Conservation (phyloP, 2,329 filamentous ascomycete genomes). For the Talaromyces sp. region DNA sequence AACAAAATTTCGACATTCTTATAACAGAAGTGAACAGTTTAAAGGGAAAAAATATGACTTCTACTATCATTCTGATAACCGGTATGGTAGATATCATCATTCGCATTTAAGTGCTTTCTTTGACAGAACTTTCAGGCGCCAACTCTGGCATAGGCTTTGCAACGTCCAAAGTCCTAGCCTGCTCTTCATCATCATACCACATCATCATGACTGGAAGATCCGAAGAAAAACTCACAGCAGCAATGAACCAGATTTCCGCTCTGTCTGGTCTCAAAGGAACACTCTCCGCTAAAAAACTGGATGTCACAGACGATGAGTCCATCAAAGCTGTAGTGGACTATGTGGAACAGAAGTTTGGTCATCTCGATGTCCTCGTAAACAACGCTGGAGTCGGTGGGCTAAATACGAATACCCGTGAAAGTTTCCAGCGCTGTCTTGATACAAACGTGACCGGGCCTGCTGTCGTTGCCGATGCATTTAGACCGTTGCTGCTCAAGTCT, state of each 20-base stretch:
- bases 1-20: too few relatives aligned
- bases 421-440: background rate
- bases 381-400: conserved; percentile 30
- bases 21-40: too few relatives aligned
- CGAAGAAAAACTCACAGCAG: conserved; percentile 2
- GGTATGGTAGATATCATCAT: background rate
- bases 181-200: conserved; percentile 12
- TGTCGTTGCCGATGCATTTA: background rate
- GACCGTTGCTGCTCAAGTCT: conserved; percentile 1
- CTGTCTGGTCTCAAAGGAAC: background rate
- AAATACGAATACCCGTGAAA: background rate
- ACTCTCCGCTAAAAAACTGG: background rate
- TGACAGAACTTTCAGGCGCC: conserved; percentile 13
- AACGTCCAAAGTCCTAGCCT: conserved; percentile 16
- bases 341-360: conserved; percentile 1
- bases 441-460: conserved; percentile 7
- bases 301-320: conserved; percentile 6
- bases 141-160: conserved; percentile 23
- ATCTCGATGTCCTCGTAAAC: conserved; percentile 43
- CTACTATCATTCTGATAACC: background rate
- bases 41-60: background rate
- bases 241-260: background rate
- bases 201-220: conserved; percentile 1
- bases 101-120: background rate
- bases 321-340: background rate